These are phyloP conservation scores for Colletotrichum incanum DNA, from an alignment of 2,329 filamentous ascomycete genomes.

Conservation along the genomic window DNA sequence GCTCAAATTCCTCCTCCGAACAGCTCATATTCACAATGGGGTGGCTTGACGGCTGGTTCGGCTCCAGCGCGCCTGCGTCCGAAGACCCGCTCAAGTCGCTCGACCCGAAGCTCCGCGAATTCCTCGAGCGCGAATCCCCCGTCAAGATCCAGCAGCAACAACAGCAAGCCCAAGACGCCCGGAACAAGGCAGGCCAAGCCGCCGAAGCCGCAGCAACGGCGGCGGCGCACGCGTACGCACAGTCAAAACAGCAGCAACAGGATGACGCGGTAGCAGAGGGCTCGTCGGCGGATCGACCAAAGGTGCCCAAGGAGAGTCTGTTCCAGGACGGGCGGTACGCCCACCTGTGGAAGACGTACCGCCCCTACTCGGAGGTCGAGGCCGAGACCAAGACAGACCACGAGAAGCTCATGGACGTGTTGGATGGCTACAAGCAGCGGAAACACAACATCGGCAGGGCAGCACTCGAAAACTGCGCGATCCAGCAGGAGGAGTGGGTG, in stretches of 20 bases:
- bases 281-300: slow-evolving; percentile 40
- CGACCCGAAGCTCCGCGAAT: slow-evolving; percentile 87
- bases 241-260: slow-evolving; percentile 15
- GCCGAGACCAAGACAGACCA: slow-evolving; percentile 80
- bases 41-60: slow-evolving; percentile 67
- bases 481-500: slow-evolving; percentile 87
- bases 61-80: slow-evolving; percentile 62
- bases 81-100: slow-evolving; percentile 79
- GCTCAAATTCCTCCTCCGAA: too few species aligned
- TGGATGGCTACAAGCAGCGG: slow-evolving; percentile 88
- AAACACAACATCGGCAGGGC: slow-evolving; percentile 83
- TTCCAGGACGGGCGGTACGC: slow-evolving; percentile 78
- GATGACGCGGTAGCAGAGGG: slow-evolving; percentile 23
- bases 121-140: slow-evolving; percentile 86
- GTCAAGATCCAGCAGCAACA: slow-evolving; percentile 70
- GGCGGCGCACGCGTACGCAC: slow-evolving; percentile 29
- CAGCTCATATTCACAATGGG: slow-evolving; percentile 61
- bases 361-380: slow-evolving; percentile 79
- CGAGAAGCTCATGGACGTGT: slow-evolving; percentile 84
- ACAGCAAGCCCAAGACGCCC: slow-evolving; percentile 22
- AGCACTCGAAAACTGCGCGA: slow-evolving; percentile 92
- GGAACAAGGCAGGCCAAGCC: slow-evolving; percentile 38
- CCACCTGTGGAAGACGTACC: slow-evolving; percentile 94
- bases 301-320: slow-evolving; percentile 66
- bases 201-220: slow-evolving; percentile 43